phyloP scores from a whole-genome alignment of 2,329 filamentous ascomycete genomes.

The Cytospora piceae region DNA sequence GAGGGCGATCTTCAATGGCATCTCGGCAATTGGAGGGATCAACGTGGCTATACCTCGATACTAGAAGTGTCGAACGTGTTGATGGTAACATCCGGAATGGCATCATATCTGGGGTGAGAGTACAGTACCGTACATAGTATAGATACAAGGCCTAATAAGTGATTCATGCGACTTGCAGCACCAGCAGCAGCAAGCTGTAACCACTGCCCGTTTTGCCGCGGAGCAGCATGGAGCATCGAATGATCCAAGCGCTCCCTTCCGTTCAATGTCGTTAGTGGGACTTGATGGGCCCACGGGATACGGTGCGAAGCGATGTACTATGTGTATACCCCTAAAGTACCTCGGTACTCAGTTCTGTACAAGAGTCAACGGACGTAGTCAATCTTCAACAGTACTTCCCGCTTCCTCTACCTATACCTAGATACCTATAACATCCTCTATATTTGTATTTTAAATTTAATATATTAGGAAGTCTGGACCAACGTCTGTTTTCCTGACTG shows the following conservation, averaged over 20 bases:
- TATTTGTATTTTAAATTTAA: background rate
- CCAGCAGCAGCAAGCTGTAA: background rate
- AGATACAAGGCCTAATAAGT: background rate
- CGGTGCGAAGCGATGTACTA: background rate
- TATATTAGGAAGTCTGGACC: too few species aligned
- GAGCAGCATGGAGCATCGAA: background rate
- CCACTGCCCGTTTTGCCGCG: background rate
- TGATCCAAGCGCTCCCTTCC: background rate
- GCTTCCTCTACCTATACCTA: too few species aligned
- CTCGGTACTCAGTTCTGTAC: too few species aligned
- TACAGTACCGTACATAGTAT: background rate
- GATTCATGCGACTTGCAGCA: background rate
- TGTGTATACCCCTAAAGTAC: background rate
- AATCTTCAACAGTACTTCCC: too few species aligned
- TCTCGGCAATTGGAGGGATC: constrained; percentile 7
- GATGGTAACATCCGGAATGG: background rate
- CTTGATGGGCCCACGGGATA: background rate
- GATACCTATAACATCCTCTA: background rate
- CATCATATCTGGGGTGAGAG: constrained; percentile 2
- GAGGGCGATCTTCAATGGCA: constrained; percentile 3
- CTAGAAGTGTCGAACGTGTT: background rate
- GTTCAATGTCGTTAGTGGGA: background rate
- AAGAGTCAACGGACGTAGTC: too few species aligned
- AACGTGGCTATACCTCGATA: background rate
- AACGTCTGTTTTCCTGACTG: background rate